Evolutionary conservation across 306 rosid species (phyloP).

Genomic region (Bauhinia variegata): DNA sequence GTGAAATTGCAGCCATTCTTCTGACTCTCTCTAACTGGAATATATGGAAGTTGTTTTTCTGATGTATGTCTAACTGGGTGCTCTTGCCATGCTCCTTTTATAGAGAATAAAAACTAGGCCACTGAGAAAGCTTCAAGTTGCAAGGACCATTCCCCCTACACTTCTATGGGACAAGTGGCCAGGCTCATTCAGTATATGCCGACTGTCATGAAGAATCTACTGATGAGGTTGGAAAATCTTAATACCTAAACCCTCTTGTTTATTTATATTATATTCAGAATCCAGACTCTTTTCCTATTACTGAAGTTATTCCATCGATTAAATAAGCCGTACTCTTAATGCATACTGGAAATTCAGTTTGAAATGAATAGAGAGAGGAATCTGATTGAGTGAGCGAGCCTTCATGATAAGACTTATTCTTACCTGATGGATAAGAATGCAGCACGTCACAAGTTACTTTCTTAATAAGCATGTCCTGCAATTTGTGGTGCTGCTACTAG

Average conservation of each 20-base stretch:
- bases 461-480: constrained; percentile 31
- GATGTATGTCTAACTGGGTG: constrained; percentile 35
- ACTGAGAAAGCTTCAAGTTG: constrained; percentile 21
- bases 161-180: constrained; percentile 34
- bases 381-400: constrained; percentile 31
- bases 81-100: constrained; percentile 46
- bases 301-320: neutral
- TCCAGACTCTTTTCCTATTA: neutral
- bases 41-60: constrained; percentile 32
- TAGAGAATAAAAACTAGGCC: constrained; percentile 39
- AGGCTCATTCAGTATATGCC: constrained; percentile 21
- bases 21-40: constrained; percentile 26
- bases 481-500: constrained; percentile 31
- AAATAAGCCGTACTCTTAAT: neutral
- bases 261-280: neutral
- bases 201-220: constrained; percentile 44
- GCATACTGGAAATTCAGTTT: constrained; percentile 19
- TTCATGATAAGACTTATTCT: constrained; percentile 42
- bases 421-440: constrained; percentile 34
- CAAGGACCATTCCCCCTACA: constrained; percentile 1
- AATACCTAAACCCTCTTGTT: neutral
- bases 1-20: constrained; percentile 64
- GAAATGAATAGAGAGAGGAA: constrained; percentile 7
- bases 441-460: constrained; percentile 26
- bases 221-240: constrained; percentile 12